Evolutionary conservation across 495 filamentous ascomycete genomes (phyloP).

Genomic region (Opeltia flavorubescens): DNA sequence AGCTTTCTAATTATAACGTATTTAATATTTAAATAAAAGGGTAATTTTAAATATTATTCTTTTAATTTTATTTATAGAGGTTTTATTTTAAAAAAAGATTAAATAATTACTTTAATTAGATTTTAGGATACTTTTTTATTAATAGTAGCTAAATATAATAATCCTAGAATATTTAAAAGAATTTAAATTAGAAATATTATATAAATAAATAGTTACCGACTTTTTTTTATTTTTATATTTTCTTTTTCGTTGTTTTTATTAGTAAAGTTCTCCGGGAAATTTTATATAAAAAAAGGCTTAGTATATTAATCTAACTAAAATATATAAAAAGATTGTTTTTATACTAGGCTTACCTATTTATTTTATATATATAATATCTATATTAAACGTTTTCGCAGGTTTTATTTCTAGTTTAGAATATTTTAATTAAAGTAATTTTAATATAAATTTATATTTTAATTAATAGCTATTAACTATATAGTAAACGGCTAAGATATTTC

Average conservation of each 20-base stretch:
- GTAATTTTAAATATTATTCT: constrained; percentile 61
- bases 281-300: constrained; percentile 45
- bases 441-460: constrained; percentile 74
- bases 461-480: constrained; percentile 61
- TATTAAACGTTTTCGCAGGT: constrained; percentile 67
- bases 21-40: constrained; percentile 54
- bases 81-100: constrained; percentile 61
- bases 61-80: constrained; percentile 71
- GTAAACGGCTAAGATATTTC: constrained; percentile 66
- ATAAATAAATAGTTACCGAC: constrained; percentile 52
- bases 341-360: constrained; percentile 80
- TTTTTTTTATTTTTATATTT: constrained; percentile 48
- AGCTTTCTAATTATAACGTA: constrained; percentile 26
- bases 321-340: constrained; percentile 75
- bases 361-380: constrained; percentile 91
- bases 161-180: constrained; percentile 61
- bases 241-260: constrained; percentile 41
- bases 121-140: constrained; percentile 28
- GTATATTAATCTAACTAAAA: constrained; percentile 74
- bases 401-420: constrained; percentile 75
- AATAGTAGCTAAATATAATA: constrained; percentile 63
- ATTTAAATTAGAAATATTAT: constrained; percentile 65
- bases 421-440: constrained; percentile 79
- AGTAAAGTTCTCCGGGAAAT: constrained; percentile 53
- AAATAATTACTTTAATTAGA: constrained; percentile 18